Evolutionary conservation across 2,329 filamentous ascomycete species (phyloP), one percentile per base, ranked within the genome.

Genomic region (Cercospora beticola): DNA sequence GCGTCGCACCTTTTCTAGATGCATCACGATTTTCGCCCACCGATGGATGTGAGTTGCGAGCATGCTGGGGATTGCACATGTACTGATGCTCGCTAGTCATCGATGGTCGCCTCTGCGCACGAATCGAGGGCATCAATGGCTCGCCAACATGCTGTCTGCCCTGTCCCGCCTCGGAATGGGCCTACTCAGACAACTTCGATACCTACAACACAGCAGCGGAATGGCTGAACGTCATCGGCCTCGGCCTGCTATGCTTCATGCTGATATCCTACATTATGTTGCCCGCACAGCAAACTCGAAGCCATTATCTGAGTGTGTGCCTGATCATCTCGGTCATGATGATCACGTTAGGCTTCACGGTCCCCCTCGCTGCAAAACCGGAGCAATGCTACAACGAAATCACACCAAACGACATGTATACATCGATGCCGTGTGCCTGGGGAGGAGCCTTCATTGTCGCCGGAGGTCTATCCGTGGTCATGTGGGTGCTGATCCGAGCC

Each of bases 241-340:
- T 93, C 52, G 81, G 90, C 59, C 88, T 91, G 74, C 90, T 91
- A 70, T 76, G 89, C 16, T 94, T 95, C 76, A 83, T 98, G 66
- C 82, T 98, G 16, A 62, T 92, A 5, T 96, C 93, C 5, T 98
- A 93, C 85, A 82, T 88, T 3, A 84, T 90, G 14, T 84, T 99
- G 23, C 94, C 95, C 0, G 88, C 92, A 26, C 93, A 97, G 75
- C 94, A 92, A 83, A 97, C 95, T 6, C 89, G 93, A 76, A 89
- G 94, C 64, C 95, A 99, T 79, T 98, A 98, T 77, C 84, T 99
- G 43, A 97, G 92, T 77, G 90, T 97, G 72, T 95, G 93, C 78
- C 84, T 98, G 62, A 91, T 92, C 5, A 80, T 92, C 56, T 92
- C 88, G 4, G 88, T 94, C 49, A 82, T 90, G 52, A 84, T 94